Base-by-base conservation (phyloP, 2,329 filamentous ascomycete genomes). In the Pseudofabraea citricarpa region DNA sequence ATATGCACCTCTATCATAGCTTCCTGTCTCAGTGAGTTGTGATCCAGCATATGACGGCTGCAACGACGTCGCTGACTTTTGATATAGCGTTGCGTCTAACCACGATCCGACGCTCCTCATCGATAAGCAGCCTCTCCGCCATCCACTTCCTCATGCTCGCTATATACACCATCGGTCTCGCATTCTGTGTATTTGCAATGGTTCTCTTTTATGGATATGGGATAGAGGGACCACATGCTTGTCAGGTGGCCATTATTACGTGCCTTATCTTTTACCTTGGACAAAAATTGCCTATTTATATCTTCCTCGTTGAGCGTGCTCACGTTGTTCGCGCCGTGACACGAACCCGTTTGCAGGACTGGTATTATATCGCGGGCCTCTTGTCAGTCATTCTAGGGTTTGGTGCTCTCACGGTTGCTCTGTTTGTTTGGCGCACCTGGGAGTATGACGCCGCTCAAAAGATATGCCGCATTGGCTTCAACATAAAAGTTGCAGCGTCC, bases 281-380 rank as follows among this genome's bases (percentile, higher is more conserved):
- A 12, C 41, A 49, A 12, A 49, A 49, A 12, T 24, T 29, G 43
- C 23, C 35, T 31, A 12, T 41, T 7, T 46, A 44, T 27, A 20
- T 46, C 12, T 49, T 46, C 24, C 29, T 46, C 18, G 38, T 46
- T 8, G 44, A 46, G n/a, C 41, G 44, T 18, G 40, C 44, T 6
- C 39, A 43, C 20, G 29, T 12, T 6, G 45, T 40, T 13, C 38
- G 42, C 4, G 24, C 24, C 3, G 10, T 37, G 8, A 37, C 35
- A 3, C 21, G 20, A n/a, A 31, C 36, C 29, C 23, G 42, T 19
- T 32, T 13, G 2, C 21, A 35, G 21, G 41, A 45, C 23, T 22
- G 22, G n/a, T 8, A 43, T 9, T 48, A 45, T 33, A 21, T 48
- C 18, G 19, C 36, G 9, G 39, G 46, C 8, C 16, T 48, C n/a